Conservation (phyloP, 2,329 filamentous ascomycete genomes). For the Shiraia sp. region DNA sequence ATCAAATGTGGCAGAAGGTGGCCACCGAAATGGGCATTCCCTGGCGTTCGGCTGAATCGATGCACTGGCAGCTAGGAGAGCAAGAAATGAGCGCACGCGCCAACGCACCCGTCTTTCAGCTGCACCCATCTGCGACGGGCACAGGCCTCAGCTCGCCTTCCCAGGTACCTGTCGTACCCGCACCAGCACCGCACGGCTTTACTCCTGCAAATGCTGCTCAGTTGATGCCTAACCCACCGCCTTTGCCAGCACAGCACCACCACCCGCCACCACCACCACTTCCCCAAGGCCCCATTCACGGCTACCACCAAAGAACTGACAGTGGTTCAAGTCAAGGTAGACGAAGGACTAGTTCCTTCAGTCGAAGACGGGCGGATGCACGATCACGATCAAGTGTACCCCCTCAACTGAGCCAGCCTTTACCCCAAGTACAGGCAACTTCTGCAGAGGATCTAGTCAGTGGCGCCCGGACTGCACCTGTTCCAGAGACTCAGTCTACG, state of each 20-base stretch:
- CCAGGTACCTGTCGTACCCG: conserved; percentile 28
- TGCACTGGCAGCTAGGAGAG: conserved; percentile 97
- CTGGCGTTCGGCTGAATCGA: conserved; percentile 93
- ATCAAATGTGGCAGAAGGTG: conserved; percentile 96
- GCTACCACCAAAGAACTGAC: conserved; percentile 40
- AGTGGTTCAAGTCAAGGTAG: conserved; percentile 38
- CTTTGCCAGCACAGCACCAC: conserved; percentile 29
- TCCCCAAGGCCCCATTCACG: conserved; percentile 30
- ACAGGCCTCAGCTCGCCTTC: conserved; percentile 38
- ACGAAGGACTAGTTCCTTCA: conserved; percentile 40
- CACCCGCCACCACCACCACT: conserved; percentile 29
- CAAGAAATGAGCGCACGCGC: conserved; percentile 91
- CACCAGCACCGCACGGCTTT: conserved; percentile 36
- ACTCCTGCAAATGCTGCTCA: conserved; percentile 46
- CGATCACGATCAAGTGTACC: conserved; percentile 42
- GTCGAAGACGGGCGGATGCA: conserved; percentile 35
- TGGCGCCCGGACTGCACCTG: conserved; percentile 41
- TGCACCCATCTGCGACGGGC: conserved; percentile 43
- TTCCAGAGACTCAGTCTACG: conserved; percentile 28
- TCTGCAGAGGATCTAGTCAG: conserved; percentile 40
- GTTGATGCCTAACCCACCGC: conserved; percentile 32
- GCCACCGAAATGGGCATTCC: conserved; percentile 94
- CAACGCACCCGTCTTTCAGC: conserved; percentile 82
- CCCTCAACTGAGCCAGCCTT: conserved; percentile 37
- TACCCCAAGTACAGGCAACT: conserved; percentile 38